These are phyloP conservation scores for Moelleriella libera DNA, from an alignment of 2,329 filamentous ascomycete species.

Conservation along the genomic window DNA sequence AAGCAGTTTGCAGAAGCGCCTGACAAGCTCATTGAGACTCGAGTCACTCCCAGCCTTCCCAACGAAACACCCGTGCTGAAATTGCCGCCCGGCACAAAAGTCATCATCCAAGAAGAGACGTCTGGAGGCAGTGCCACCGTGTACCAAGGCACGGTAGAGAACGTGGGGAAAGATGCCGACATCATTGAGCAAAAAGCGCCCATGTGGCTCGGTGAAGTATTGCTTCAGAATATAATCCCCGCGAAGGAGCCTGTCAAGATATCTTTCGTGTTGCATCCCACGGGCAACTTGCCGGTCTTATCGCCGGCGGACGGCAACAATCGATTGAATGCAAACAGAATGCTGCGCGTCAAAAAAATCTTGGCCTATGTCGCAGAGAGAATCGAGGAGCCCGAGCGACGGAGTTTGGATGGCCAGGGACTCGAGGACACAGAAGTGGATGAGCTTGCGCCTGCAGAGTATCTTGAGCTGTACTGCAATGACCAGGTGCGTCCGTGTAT, in stretches of 20 bases:
- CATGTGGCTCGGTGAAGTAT: slow-evolving; percentile 81
- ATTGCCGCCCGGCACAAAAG: slow-evolving; percentile 50
- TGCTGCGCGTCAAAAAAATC: slow-evolving; percentile 93
- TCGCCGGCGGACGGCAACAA: slow-evolving; percentile 69
- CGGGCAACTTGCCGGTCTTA: slow-evolving; percentile 61
- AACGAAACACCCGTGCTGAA: slow-evolving; percentile 67
- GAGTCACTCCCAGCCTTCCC: slow-evolving; percentile 53
- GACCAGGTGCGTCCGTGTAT: slow-evolving; percentile 52
- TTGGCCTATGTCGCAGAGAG: slow-evolving; percentile 82
- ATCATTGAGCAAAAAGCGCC: slow-evolving; percentile 75
- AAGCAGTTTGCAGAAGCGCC: slow-evolving; percentile 45
- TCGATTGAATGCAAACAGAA: slow-evolving; percentile 87
- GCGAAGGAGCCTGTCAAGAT: slow-evolving; percentile 90
- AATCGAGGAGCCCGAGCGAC: slow-evolving; percentile 59
- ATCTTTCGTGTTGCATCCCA: slow-evolving; percentile 79
- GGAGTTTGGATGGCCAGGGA: slow-evolving; percentile 6
- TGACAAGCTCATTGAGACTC: slow-evolving; percentile 40
- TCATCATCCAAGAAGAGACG: slow-evolving; percentile 58
- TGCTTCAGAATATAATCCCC: slow-evolving; percentile 70
- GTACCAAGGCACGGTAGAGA: slow-evolving; percentile 77
- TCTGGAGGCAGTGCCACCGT: slow-evolving; percentile 63
- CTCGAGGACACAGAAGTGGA: slow-evolving; percentile 26
- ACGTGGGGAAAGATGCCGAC: slow-evolving; percentile 63
- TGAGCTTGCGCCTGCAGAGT: slow-evolving; percentile 70
- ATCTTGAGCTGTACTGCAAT: slow-evolving; percentile 89